Evolutionary conservation across 2,329 filamentous ascomycete species (phyloP).

Genomic region (Pestalotiopsis sp.): DNA sequence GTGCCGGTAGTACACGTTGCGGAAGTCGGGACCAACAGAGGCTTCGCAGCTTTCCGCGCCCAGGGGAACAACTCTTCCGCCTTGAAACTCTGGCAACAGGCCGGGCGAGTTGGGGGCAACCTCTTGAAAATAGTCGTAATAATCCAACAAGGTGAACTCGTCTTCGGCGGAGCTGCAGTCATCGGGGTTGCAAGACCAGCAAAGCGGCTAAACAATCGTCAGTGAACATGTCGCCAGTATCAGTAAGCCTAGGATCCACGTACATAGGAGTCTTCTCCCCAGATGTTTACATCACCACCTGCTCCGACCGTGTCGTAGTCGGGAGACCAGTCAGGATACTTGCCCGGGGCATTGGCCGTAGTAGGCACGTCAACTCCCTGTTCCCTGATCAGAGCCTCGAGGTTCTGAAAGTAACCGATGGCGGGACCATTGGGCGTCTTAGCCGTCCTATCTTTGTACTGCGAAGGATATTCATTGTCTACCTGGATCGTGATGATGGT

Average conservation of each 20-base stretch:
- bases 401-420: constrained; percentile 63
- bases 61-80: not conserved
- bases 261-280: not conserved
- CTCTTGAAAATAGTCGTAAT: not conserved
- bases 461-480: constrained; percentile 77
- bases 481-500: constrained; percentile 77
- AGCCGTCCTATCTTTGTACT: constrained; percentile 45
- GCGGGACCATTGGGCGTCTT: not conserved
- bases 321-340: not conserved
- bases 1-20: not conserved
- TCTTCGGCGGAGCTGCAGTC: not conserved
- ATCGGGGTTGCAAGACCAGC: not conserved
- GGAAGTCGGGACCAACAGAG: not conserved
- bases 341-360: constrained; percentile 71
- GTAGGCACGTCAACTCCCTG: constrained; percentile 73
- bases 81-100: not conserved
- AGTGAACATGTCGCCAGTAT: not conserved
- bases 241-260: not conserved
- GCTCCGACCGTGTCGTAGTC: constrained; percentile 1
- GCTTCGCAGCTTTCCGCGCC: not conserved
- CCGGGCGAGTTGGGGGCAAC: not conserved
- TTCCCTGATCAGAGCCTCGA: constrained; percentile 67
- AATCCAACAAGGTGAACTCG: not conserved
- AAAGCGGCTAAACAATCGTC: not conserved
- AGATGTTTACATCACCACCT: not conserved